Conservation (phyloP, 768 basidiomycete species). For the Termitomyces sp. region DNA sequence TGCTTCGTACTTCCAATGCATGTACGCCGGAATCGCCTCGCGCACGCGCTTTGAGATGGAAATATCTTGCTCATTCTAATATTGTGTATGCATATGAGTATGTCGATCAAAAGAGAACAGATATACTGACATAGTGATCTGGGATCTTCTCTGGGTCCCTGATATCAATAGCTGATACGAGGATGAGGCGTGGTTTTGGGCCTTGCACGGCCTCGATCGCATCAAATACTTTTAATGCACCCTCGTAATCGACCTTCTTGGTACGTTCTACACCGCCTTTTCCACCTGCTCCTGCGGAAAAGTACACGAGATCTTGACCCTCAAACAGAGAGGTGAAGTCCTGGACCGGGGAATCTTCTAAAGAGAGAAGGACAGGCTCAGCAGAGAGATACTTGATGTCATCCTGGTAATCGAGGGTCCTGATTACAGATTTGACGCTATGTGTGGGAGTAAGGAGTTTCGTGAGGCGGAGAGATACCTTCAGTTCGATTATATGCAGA, state of each 20-base stretch:
- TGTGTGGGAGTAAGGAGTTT: constrained; percentile 39
- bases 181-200: constrained; percentile 46
- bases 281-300: constrained; percentile 49
- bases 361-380: constrained; percentile 47
- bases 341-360: constrained; percentile 44
- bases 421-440: constrained; percentile 52
- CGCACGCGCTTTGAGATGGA: constrained; percentile 35
- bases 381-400: constrained; percentile 41
- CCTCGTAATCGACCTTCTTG: constrained; percentile 54
- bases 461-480: constrained; percentile 48
- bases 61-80: constrained; percentile 43
- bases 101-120: not conserved
- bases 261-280: constrained; percentile 53
- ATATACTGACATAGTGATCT: constrained; percentile 43
- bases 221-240: constrained; percentile 66
- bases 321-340: constrained; percentile 44
- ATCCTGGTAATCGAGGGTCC: constrained; percentile 36
- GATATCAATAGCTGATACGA: constrained; percentile 57
- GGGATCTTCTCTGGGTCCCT: constrained; percentile 46
- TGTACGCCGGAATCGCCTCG: constrained; percentile 38
- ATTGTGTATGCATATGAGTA: not conserved
- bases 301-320: constrained; percentile 39
- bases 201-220: constrained; percentile 51
- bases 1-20: constrained; percentile 47
- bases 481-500: not conserved